These are phyloP conservation scores for Nemania abortiva DNA, from an alignment of 2,329 filamentous ascomycete species.

Conservation along the genomic window DNA sequence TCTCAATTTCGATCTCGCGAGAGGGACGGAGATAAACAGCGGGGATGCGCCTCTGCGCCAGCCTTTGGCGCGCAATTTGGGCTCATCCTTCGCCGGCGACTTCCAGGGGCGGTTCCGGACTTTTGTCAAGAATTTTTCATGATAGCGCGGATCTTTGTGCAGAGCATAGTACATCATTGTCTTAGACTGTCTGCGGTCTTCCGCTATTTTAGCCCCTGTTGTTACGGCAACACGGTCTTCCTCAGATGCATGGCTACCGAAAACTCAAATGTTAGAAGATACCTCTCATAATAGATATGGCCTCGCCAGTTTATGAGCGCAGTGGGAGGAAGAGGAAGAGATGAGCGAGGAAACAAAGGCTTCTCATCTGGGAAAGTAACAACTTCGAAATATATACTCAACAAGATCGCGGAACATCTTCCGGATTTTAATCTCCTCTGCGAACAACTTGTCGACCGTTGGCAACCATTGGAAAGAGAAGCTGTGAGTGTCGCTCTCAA, in stretches of 20 bases:
- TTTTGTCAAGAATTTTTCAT: background rate
- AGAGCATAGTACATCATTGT: background rate
- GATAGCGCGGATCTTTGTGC: background rate
- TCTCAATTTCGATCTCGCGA: background rate
- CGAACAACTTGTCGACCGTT: conserved; percentile 1
- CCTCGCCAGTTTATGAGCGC: background rate
- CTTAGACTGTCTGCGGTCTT: background rate
- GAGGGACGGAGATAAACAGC: background rate
- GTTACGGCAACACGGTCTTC: background rate
- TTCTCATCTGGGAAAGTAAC: background rate
- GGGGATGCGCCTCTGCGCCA: background rate
- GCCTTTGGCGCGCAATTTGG: background rate
- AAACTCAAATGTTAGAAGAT: background rate
- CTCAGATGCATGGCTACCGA: background rate
- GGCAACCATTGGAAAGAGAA: conserved; percentile 8
- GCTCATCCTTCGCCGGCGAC: background rate
- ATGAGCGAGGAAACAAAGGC: background rate
- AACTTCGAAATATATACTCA: conserved; percentile 5
- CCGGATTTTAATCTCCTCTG: conserved; percentile 3
- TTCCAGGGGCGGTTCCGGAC: background rate
- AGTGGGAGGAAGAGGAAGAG: background rate
- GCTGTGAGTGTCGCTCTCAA: background rate
- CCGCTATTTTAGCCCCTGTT: too few relatives aligned
- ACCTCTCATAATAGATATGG: background rate
- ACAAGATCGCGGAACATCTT: background rate